Conservation (phyloP, 78 protist species). For the Dictyostelium intermedium region DNA sequence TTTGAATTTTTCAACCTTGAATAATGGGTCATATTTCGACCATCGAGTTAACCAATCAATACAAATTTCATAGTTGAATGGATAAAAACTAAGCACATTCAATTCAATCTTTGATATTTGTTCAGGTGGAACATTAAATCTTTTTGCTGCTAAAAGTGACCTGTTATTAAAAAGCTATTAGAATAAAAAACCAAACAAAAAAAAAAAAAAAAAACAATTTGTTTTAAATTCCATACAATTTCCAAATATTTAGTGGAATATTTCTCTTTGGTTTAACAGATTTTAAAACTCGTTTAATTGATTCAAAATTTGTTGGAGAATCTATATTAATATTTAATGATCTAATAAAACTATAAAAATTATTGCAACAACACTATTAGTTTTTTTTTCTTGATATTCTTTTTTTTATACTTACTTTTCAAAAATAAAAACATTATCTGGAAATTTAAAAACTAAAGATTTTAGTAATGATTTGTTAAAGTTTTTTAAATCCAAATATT, state of each 20-base stretch:
- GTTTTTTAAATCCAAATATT: neutral
- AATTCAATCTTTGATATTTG: constrained; percentile 47
- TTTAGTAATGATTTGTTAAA: neutral
- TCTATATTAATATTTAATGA: neutral
- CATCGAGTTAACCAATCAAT: constrained; percentile 3
- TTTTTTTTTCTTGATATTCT: neutral
- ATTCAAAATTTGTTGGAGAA: constrained; percentile 19
- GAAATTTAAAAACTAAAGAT: neutral
- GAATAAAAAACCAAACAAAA: neutral
- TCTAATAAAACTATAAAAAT: neutral
- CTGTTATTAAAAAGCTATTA: neutral
- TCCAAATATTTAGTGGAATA: constrained; percentile 32
- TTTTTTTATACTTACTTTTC: neutral
- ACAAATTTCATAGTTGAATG: constrained; percentile 29
- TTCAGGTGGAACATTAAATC: neutral
- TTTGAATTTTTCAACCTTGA: neutral
- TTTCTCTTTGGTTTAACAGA: constrained; percentile 49
- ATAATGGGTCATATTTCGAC: neutral
- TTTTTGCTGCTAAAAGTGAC: constrained; percentile 37
- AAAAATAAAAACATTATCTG: constrained; percentile 22
- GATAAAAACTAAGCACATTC: constrained; percentile 13
- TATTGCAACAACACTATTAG: too few species aligned
- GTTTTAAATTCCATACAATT: constrained; percentile 24
- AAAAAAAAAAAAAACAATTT: neutral
- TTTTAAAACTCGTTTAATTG: constrained; percentile 22